Evolutionary conservation across 1,284 basidiomycete species (phyloP).

Genomic region (Ceratobasidium sp.): DNA sequence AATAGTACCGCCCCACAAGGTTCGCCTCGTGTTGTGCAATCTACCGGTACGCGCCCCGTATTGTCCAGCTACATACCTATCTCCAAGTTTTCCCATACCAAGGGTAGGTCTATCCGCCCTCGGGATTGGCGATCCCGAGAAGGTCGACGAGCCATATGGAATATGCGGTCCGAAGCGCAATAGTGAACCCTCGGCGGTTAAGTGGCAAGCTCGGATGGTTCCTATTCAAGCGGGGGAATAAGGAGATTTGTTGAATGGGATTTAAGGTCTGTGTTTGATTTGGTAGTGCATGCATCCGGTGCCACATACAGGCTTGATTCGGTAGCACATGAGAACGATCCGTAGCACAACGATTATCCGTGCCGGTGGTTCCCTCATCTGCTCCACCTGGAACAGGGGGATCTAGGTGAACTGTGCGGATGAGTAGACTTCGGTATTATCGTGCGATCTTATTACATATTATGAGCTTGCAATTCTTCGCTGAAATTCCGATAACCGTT

Average conservation of each 20-base stretch:
- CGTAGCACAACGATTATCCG: neutral
- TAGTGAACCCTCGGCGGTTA: neutral
- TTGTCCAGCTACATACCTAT: constrained; percentile 5
- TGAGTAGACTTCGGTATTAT: neutral
- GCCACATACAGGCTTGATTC: neutral
- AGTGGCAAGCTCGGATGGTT: constrained; percentile 8
- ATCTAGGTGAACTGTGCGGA: neutral
- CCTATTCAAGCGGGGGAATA: neutral
- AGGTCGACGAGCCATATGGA: constrained; percentile 22
- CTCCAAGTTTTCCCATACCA: neutral
- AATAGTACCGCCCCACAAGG: neutral
- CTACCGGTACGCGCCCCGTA: neutral
- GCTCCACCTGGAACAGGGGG: constrained; percentile 9
- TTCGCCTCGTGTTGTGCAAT: neutral
- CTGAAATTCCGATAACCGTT: too few relatives aligned
- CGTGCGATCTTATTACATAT: constrained; percentile 22
- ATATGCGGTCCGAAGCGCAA: constrained; percentile 1
- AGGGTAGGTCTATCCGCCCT: neutral
- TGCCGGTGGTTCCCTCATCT: constrained; percentile 1
- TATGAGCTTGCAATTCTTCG: neutral
- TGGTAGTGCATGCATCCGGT: neutral
- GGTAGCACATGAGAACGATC: neutral
- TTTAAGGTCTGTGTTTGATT: neutral
- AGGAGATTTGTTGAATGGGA: neutral
- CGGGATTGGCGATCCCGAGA: neutral